A percentile compares a stretch with the other conserved stretches of the same genome.
Evolutionary conservation across 225 moss, liverwort and hornwort species (phyloP).

Genomic region (Pleurozium schreberi): DNA sequence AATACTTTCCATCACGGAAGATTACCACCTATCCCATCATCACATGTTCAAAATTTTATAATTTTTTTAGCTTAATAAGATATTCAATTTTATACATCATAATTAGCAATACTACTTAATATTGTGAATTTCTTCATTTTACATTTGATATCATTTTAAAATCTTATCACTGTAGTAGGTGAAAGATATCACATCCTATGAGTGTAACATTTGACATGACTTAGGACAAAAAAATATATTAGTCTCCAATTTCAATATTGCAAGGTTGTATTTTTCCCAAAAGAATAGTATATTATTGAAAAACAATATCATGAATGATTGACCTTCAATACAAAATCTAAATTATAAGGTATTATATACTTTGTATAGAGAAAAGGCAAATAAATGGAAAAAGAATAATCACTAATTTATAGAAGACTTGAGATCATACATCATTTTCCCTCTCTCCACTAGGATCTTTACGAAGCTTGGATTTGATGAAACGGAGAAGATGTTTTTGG

Average conservation of each 20-base stretch:
- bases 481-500: slow-evolving; percentile 86
- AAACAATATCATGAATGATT: neutral
- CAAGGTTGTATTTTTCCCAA: accelerated
- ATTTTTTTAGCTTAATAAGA: neutral
- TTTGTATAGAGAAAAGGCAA: neutral
- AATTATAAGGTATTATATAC: too few species aligned
- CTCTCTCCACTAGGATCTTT: slow-evolving; percentile 54
- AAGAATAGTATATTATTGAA: accelerated
- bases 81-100: neutral
- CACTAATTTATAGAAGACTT: neutral
- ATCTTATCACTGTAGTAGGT: too few species aligned
- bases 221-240: too few species aligned
- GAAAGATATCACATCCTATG: neutral
- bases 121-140: neutral
- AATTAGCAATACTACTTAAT: neutral
- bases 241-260: neutral
- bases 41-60: neutral
- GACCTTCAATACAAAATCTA: too few species aligned
- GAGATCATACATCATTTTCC: slow-evolving; percentile 19
- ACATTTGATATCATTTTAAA: neutral
- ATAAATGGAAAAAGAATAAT: neutral
- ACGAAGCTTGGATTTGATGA: slow-evolving; percentile 90
- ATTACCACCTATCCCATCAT: slow-evolving; percentile 57
- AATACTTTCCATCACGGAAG: slow-evolving; percentile 89
- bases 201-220: neutral